Base-by-base conservation (phyloP, 2,329 filamentous ascomycete species). In the Graphiopsis chlorocephala region DNA sequence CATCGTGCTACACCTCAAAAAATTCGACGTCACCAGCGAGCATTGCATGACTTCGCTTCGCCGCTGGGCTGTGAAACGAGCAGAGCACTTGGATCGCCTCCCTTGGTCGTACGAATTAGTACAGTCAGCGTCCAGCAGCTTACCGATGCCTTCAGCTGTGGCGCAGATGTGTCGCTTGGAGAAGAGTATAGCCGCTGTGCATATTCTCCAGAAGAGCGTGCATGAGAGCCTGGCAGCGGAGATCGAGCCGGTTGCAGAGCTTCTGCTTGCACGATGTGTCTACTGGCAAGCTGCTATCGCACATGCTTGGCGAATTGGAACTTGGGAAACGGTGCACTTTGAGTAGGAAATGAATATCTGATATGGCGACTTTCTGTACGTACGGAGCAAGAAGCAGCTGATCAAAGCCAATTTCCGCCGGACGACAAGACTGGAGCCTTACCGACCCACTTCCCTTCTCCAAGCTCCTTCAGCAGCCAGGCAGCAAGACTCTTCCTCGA, bases 101-200 rank as follows among this genome's bases (percentile, higher is more conserved):
- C 67, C 68, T 1, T 75, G 71, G 70, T 53, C 56, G 15, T 75
- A 75, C 65, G 64, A 63, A 28, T 11, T 52, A 2, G 48, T 29
- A 1, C 15, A 23, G 6, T 20, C 26, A 20, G 17, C 12, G 33
- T 31, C 31, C 5, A 20, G 3, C 17, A 15, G 31, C 2, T 12
- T 55, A n/a, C 20, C n/a, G 1, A 14, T 20, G 20, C 17, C 29
- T 29, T 12, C 17, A 8, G 33, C 20, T 12, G 33, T 15, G 20
- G 33, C 26, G 26, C 26, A 26, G 42, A 20, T 50, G 26, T 20
- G 31, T 20, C 42, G 28, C n/a, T 17, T 38, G 26, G 45, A 25
- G 28, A 45, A 33, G 12, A 50, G 58, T 23, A 58, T 58, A 45
- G 17, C 14, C 17, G 58, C 58, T 23, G 60, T 62, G 1, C 20